Conservation (phyloP, 805 yeast species). For the Cyberlindnera petersonii region DNA sequence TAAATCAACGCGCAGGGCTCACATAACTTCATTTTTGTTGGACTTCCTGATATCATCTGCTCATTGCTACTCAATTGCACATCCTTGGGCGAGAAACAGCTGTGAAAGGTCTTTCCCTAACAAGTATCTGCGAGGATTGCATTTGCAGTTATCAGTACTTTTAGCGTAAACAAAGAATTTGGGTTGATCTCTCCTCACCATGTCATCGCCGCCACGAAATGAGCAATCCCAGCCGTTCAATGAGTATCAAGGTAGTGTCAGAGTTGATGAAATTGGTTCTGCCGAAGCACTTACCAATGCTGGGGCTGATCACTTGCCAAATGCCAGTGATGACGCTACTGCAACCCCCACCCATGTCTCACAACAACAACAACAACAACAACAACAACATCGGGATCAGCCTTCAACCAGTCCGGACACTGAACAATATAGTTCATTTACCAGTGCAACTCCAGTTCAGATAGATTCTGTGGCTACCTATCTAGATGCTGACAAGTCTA, state of each 20-base stretch:
- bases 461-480: slow-evolving; percentile 32
- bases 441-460: not conserved
- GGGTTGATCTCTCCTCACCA: not conserved
- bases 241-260: not conserved
- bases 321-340: no score
- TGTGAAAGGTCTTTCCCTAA: not conserved
- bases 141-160: not conserved
- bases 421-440: not conserved
- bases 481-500: slow-evolving; percentile 28
- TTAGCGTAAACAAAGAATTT: slow-evolving; percentile 1
- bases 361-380: no score
- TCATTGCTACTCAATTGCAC: not conserved
- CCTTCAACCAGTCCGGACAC: not conserved
- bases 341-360: no score
- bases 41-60: not conserved
- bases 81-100: not conserved
- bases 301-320: no score
- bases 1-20: no score
- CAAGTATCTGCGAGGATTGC: not conserved
- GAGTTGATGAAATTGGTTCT: not conserved
- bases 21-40: not conserved
- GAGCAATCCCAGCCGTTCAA: not conserved
- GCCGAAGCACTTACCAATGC: not conserved
- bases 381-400: not conserved
- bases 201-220: slow-evolving; percentile 1